These are phyloP conservation scores for Clarkia xantiana DNA, from an alignment of 345 rosid genomes.

Conservation along the genomic window DNA sequence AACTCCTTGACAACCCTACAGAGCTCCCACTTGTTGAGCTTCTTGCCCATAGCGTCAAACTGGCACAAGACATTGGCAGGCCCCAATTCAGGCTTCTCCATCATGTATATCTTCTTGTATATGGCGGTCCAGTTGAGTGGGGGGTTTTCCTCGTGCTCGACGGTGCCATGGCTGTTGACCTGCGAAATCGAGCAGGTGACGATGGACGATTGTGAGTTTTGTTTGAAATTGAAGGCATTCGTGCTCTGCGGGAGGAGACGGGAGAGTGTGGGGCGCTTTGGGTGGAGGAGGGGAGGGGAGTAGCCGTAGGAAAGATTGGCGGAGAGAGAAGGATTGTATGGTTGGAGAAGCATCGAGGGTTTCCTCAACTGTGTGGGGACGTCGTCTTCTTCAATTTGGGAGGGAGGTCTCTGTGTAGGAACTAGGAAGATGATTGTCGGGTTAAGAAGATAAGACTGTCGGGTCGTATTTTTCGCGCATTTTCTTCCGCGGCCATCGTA, in stretches of 20 bases:
- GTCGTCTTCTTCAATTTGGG: neutral
- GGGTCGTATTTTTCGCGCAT: too few relatives aligned
- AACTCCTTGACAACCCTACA: conserved; percentile 79
- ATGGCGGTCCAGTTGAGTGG: conserved; percentile 59
- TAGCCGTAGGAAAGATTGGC: conserved; percentile 20
- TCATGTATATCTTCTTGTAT: conserved; percentile 57
- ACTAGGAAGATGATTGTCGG: too few relatives aligned
- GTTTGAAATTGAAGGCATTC: neutral
- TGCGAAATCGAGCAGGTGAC: conserved; percentile 46
- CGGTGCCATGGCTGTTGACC: conserved; percentile 57
- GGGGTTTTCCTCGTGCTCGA: conserved; percentile 66
- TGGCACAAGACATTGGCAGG: conserved; percentile 51
- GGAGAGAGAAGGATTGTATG: conserved; percentile 27
- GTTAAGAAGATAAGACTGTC: too few relatives aligned
- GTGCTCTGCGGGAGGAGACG: conserved; percentile 8
- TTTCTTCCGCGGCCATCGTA: too few relatives aligned
- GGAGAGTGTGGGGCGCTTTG: conserved; percentile 10
- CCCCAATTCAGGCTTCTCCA: conserved; percentile 72
- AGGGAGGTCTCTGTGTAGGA: too few relatives aligned
- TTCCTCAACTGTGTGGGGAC: conserved; percentile 5
- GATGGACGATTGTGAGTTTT: conserved; percentile 1
- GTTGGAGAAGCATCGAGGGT: conserved; percentile 48
- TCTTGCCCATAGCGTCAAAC: conserved; percentile 57
- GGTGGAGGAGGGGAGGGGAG: conserved; percentile 23
- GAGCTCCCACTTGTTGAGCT: conserved; percentile 78